Evolutionary conservation across 2,329 filamentous ascomycete genomes (phyloP), one percentile per base, ranked within the genome.

Genomic region (Phaeophleospora eucalypticola): DNA sequence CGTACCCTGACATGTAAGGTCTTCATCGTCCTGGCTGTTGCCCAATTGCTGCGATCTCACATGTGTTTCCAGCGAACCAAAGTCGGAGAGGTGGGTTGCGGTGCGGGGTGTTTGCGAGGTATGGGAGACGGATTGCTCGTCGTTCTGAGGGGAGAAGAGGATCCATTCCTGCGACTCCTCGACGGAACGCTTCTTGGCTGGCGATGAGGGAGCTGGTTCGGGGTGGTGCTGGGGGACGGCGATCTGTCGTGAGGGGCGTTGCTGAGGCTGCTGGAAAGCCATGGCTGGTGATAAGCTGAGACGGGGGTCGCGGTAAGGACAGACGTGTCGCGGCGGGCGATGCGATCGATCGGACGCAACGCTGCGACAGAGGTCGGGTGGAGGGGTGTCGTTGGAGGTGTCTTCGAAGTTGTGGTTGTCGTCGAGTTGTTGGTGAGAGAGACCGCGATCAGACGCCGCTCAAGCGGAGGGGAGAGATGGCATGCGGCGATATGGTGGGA

Each of bases 151-250:
- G 6, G 89, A 87, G 74, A 98, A 98, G 55, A 98, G 81, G 45
- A 97, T 86, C 93, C 93, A 98, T 79, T 95, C 91, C 68, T 93
- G 86, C 10, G 87, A 85, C 56, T 90, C 85, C 51, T 87, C 82
- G 49, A 82, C 71, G 36, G 70, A 63, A 16, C 72, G 68, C 54
- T 73, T 70, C 39, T 62, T 64, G 41, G 67, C 67, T 29, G 69
- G 65, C 38, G 71, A 68, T 21, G 49, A 43, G 6, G 56, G 53
- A 33, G 49, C 51, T 21, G 51, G 49, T 21, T 54, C 52, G 20
- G 35, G 34, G 15, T 47, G 46, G 19, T 51, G 49, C 36, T 46
- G 41, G 14, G 54, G 46, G 24, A 54, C 41, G 17, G 54, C 53
- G 41, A 53, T 46, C 21, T 52, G 54, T 24, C 50, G 48, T 29